Percentiles rank a stretch among this genome's conserved stretches.
Evolutionary conservation across 345 rosid species (phyloP).

Genomic region (Salix suchowensis): DNA sequence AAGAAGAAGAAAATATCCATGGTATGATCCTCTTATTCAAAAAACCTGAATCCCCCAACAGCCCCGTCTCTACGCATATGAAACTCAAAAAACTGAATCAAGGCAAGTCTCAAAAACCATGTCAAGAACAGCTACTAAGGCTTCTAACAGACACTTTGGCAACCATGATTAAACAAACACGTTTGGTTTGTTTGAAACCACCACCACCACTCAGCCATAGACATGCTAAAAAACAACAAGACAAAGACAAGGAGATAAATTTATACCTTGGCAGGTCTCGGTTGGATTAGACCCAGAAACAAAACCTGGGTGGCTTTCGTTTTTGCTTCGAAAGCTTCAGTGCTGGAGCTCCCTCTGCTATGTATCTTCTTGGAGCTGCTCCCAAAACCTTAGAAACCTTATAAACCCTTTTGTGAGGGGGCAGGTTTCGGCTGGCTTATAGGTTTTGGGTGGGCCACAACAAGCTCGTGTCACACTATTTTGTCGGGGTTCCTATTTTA

Average conservation of each 20-base stretch:
- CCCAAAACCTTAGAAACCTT: background rate
- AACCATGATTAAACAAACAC: background rate
- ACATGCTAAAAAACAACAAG: background rate
- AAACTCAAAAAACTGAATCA: background rate
- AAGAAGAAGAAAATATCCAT: too few relatives aligned
- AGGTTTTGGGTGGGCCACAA: too few relatives aligned
- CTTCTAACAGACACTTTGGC: background rate
- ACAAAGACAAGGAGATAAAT: background rate
- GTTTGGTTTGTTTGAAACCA: background rate
- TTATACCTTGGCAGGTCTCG: background rate
- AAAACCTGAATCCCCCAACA: background rate
- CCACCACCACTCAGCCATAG: background rate
- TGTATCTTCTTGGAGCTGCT: background rate
- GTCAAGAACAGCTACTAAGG: background rate
- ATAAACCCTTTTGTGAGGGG: too few relatives aligned
- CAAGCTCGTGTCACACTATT: too few relatives aligned
- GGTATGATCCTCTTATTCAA: background rate
- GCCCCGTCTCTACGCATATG: background rate
- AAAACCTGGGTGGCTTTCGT: background rate
- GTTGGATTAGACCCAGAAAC: background rate
- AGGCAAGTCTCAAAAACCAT: background rate
- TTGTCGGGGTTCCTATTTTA: too few relatives aligned
- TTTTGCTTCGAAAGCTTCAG: background rate
- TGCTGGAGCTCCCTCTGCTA: background rate
- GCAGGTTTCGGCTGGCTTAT: too few relatives aligned